Conservation (phyloP, 2,329 filamentous ascomycete genomes). For the Curvularia sp. region DNA sequence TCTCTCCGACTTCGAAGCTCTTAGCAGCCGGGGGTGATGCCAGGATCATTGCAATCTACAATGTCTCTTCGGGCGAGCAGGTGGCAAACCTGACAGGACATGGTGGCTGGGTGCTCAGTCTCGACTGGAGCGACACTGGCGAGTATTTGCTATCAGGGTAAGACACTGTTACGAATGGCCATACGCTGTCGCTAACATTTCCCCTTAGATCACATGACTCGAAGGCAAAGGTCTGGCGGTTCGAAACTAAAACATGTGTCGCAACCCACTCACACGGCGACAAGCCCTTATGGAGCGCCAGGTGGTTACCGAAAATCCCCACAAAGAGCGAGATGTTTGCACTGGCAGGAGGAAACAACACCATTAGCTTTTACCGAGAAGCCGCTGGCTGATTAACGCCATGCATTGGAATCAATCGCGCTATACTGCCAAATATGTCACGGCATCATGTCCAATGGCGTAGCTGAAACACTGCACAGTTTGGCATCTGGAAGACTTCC, state of each 20-base stretch:
- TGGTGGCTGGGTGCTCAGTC: constrained; percentile 84
- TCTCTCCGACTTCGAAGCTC: constrained; percentile 83
- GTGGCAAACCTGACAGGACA: constrained; percentile 83
- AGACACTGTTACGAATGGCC: constrained; percentile 23
- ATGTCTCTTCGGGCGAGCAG: constrained; percentile 90
- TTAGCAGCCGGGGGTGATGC: constrained; percentile 92
- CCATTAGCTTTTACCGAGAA: constrained; percentile 51
- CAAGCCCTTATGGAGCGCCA: constrained; percentile 50
- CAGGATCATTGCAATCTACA: constrained; percentile 87
- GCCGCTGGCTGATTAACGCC: constrained; percentile 45
- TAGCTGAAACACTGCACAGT: not conserved
- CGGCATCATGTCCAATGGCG: no score
- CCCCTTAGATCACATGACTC: constrained; percentile 76
- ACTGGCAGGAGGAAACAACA: constrained; percentile 47
- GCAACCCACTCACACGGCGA: constrained; percentile 91
- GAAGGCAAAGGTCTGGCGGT: constrained; percentile 94
- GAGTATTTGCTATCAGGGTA: constrained; percentile 87
- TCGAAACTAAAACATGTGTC: constrained; percentile 83
- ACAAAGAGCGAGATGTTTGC: constrained; percentile 53
- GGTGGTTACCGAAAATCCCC: constrained; percentile 49
- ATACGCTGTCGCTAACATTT: not conserved
- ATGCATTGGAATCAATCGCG: not conserved
- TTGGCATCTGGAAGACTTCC: not conserved
- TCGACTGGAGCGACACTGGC: constrained; percentile 93
- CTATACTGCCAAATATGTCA: not conserved